Conservation (phyloP, 768 basidiomycete species). For the Pleurotus platypus region DNA sequence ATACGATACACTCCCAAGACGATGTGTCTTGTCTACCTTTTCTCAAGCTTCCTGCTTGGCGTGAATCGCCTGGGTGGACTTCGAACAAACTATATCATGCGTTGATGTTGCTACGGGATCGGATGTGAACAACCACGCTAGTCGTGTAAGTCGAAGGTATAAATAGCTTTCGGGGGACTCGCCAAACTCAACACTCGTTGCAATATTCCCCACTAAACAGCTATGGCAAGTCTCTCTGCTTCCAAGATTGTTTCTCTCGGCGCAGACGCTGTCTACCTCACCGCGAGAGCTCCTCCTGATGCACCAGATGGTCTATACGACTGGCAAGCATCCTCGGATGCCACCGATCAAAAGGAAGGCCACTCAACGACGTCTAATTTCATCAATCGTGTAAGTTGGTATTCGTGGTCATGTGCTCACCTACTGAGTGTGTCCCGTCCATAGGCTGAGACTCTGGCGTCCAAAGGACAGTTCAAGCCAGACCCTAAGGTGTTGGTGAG, state of each 20-base stretch:
- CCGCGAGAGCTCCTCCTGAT: constrained; percentile 30
- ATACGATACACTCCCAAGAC: too few species aligned
- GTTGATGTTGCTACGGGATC: too few species aligned
- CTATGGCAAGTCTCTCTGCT: constrained; percentile 14
- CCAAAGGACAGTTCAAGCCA: constrained; percentile 21
- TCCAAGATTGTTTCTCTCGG: constrained; percentile 20
- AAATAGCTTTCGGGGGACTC: too few species aligned
- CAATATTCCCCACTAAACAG: too few species aligned
- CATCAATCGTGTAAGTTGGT: constrained; percentile 17
- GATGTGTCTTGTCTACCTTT: too few species aligned
- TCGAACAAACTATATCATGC: too few species aligned
- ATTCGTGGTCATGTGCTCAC: not conserved
- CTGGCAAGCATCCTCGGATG: constrained; percentile 29
- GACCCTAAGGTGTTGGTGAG: constrained; percentile 20
- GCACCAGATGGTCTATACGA: constrained; percentile 45
- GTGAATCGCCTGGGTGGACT: too few species aligned
- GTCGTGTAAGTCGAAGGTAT: too few species aligned
- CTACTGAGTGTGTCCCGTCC: not conserved
- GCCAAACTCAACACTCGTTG: too few species aligned
- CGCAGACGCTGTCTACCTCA: constrained; percentile 31
- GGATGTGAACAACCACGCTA: too few species aligned
- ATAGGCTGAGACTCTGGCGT: constrained; percentile 16
- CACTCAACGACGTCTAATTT: constrained; percentile 33
- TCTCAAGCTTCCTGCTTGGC: too few species aligned
- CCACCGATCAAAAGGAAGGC: constrained; percentile 19